A percentile compares a stretch with the other conserved stretches of the same genome.
These are phyloP conservation scores for Lactarius akahatsu DNA, from an alignment of 768 basidiomycete species.

Conservation along the genomic window DNA sequence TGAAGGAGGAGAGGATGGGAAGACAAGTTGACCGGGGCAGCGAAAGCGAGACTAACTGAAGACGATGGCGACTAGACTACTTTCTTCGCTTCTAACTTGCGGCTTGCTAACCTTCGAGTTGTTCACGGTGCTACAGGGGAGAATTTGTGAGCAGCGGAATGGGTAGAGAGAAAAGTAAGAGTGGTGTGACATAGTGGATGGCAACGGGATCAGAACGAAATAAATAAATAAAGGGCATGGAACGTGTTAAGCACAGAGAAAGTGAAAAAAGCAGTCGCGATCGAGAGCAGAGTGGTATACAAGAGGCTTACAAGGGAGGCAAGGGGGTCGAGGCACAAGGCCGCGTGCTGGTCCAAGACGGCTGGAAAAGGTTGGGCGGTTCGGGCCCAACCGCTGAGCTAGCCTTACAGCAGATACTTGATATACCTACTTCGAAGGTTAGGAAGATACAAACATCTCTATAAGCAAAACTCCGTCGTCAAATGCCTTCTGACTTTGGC, in stretches of 20 bases:
- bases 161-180: no score
- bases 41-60: neutral
- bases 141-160: no score
- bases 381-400: neutral
- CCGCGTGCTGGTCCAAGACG: neutral
- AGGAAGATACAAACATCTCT: neutral
- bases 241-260: no score
- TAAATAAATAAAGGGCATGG: no score
- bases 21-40: no score
- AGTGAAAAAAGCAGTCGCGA: no score
- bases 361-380: neutral
- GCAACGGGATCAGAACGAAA: no score
- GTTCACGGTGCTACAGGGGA: neutral
- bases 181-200: no score
- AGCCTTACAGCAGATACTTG: neutral
- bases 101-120: neutral
- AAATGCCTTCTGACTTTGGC: slow-evolving; percentile 1
- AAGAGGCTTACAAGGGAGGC: no score
- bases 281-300: no score
- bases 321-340: no score
- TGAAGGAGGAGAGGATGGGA: neutral
- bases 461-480: neutral
- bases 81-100: neutral
- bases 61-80: neutral
- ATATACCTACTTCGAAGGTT: neutral